Evolutionary conservation across 164 flowering plant genomes (phyloP).

Genomic region (Berberis vulgaris): DNA sequence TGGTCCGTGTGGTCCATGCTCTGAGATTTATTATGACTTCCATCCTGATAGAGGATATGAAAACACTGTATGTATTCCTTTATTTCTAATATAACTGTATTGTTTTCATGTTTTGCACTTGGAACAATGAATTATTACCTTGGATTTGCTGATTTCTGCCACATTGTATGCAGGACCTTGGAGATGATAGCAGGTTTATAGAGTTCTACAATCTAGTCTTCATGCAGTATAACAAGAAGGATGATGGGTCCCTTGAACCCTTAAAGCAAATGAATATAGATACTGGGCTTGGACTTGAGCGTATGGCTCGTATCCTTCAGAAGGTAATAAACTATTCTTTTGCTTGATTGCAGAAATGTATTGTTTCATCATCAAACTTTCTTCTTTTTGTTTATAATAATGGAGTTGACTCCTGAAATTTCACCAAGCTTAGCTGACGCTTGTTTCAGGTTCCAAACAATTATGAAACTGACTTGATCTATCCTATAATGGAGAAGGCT

Average conservation of each 20-base stretch:
- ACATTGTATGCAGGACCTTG: slow-evolving; percentile 54
- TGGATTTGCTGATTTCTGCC: background rate
- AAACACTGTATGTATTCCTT: slow-evolving; percentile 37
- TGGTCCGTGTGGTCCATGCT: slow-evolving; percentile 98
- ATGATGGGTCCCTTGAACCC: slow-evolving; percentile 89
- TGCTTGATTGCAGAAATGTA: no score
- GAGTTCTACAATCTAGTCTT: slow-evolving; percentile 94
- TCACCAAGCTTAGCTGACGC: background rate
- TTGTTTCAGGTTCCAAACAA: slow-evolving; percentile 82
- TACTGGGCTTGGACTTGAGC: slow-evolving; percentile 91
- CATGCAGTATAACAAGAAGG: slow-evolving; percentile 86
- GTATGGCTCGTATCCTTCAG: slow-evolving; percentile 91
- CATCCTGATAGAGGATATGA: slow-evolving; percentile 73
- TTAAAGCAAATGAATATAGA: slow-evolving; percentile 81
- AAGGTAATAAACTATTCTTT: slow-evolving; percentile 30
- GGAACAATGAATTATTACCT: background rate
- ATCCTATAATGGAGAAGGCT: slow-evolving; percentile 88
- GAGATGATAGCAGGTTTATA: slow-evolving; percentile 88
- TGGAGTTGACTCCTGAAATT: background rate
- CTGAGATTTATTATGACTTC: slow-evolving; percentile 91
- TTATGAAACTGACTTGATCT: slow-evolving; percentile 90
- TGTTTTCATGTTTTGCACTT: background rate
- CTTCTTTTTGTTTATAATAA: no score
- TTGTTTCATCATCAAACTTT: no score
- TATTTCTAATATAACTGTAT: background rate